A percentile compares a stretch with the other conserved stretches of the same genome.
Conservation (phyloP, 495 filamentous ascomycete species). For the Podospora pseudopauciseta region DNA sequence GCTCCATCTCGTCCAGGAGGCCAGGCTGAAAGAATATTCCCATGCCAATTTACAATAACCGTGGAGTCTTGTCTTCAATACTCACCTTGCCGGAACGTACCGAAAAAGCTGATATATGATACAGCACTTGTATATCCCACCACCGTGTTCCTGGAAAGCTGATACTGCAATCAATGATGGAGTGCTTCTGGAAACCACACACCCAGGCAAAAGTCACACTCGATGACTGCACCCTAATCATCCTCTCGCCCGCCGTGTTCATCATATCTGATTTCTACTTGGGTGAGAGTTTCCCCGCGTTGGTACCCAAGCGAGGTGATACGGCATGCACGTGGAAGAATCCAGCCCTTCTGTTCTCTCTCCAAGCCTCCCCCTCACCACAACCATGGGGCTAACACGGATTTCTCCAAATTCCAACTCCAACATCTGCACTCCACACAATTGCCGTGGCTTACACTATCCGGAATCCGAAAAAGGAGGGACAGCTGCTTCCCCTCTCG, state of each 20-base stretch:
- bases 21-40: background rate
- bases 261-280: background rate
- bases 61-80: background rate
- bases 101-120: background rate
- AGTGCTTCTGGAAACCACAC: background rate
- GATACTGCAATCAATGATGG: background rate
- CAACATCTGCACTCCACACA: slow-evolving; percentile 3
- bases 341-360: background rate
- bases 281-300: background rate
- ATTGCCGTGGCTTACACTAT: background rate
- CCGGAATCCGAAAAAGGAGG: background rate
- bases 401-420: background rate
- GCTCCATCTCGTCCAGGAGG: no score
- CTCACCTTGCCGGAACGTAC: background rate
- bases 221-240: background rate
- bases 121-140: slow-evolving; percentile 1
- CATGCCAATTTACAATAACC: background rate
- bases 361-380: background rate
- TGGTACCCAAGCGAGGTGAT: slow-evolving; percentile 11
- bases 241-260: background rate
- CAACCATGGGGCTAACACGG: background rate
- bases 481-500: background rate
- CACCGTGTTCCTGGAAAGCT: background rate
- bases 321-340: slow-evolving; percentile 6
- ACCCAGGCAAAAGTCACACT: background rate